Conservation (phyloP, 2,329 filamentous ascomycete genomes). For the Venturia effusa region DNA sequence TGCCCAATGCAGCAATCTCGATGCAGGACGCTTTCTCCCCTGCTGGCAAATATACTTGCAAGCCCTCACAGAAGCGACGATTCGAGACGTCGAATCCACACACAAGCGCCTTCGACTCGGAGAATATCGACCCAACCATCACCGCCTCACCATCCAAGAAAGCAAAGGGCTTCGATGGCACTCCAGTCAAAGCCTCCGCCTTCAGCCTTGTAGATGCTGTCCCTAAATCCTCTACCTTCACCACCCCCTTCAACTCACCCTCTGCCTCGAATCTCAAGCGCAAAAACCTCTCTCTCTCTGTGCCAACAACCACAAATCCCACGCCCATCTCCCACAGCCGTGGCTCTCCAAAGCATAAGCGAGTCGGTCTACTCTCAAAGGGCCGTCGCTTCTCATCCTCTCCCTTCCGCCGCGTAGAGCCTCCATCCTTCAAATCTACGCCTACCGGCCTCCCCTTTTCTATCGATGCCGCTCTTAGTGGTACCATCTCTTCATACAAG, state of each 20-base stretch:
- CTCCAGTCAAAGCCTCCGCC: slow-evolving; percentile 28
- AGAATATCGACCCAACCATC: slow-evolving; percentile 47
- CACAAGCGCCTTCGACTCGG: slow-evolving; percentile 38
- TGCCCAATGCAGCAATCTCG: slow-evolving; percentile 13
- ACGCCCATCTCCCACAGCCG: slow-evolving; percentile 43
- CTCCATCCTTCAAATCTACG: slow-evolving; percentile 47
- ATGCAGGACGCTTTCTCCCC: slow-evolving; percentile 4
- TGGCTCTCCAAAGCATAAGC: slow-evolving; percentile 66
- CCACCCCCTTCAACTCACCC: slow-evolving; percentile 14
- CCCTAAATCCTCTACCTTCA: slow-evolving; percentile 13
- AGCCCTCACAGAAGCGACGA: slow-evolving; percentile 35
- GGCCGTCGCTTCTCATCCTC: slow-evolving; percentile 52
- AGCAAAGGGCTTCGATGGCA: slow-evolving; percentile 33
- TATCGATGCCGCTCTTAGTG: slow-evolving; percentile 71
- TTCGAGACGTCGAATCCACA: slow-evolving; percentile 25
- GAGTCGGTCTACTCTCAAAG: slow-evolving; percentile 53
- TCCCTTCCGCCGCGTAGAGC: slow-evolving; percentile 58
- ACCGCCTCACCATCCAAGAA: slow-evolving; percentile 43
- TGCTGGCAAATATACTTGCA: background rate
- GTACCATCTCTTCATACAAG: slow-evolving; percentile 56
- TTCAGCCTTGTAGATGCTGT: slow-evolving; percentile 25
- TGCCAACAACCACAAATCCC: slow-evolving; percentile 28
- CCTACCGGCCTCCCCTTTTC: slow-evolving; percentile 56
- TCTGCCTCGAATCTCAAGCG: slow-evolving; percentile 21
- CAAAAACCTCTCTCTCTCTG: slow-evolving; percentile 29